Percentiles rank a stretch among this genome's conserved stretches.
Evolutionary conservation across 148 eudicot genomes (phyloP).

Genomic region (Limonium bicolor): DNA sequence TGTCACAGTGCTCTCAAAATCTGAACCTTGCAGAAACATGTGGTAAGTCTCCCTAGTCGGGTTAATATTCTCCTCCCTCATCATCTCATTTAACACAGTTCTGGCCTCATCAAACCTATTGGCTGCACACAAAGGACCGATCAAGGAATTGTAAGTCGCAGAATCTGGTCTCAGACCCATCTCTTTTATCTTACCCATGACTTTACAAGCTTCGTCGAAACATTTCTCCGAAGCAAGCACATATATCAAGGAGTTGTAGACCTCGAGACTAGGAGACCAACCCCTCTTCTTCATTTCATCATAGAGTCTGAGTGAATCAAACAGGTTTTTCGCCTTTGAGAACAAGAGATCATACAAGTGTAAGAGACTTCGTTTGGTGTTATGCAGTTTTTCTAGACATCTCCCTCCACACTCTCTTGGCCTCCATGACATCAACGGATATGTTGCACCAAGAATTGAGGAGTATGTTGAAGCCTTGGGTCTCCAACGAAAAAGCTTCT

Average conservation of each 20-base stretch:
- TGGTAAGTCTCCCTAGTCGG: constrained; percentile 68
- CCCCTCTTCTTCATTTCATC: constrained; percentile 87
- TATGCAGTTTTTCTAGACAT: constrained; percentile 62
- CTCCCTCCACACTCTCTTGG: constrained; percentile 91
- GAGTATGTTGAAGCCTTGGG: constrained; percentile 66
- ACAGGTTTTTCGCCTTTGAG: constrained; percentile 56
- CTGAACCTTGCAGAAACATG: constrained; percentile 38
- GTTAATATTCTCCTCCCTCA: constrained; percentile 23
- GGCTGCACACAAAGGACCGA: constrained; percentile 64
- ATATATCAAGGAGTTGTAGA: constrained; percentile 67
- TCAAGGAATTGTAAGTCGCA: constrained; percentile 46
- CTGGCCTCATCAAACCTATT: constrained; percentile 56
- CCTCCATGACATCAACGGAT: constrained; percentile 47
- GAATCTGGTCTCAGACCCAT: constrained; percentile 44
- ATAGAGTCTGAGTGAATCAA: constrained; percentile 69
- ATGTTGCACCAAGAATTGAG: constrained; percentile 75
- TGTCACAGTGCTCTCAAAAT: constrained; percentile 34
- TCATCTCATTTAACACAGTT: constrained; percentile 35
- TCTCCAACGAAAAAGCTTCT: constrained; percentile 75
- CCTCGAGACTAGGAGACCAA: constrained; percentile 47
- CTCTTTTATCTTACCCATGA: constrained; percentile 46
- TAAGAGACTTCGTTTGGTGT: constrained; percentile 55
- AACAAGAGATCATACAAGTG: constrained; percentile 73
- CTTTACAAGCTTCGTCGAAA: constrained; percentile 50
- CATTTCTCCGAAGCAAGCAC: constrained; percentile 63